Conservation (phyloP, 139 green algal genomes). For the Closterium sp. region DNA sequence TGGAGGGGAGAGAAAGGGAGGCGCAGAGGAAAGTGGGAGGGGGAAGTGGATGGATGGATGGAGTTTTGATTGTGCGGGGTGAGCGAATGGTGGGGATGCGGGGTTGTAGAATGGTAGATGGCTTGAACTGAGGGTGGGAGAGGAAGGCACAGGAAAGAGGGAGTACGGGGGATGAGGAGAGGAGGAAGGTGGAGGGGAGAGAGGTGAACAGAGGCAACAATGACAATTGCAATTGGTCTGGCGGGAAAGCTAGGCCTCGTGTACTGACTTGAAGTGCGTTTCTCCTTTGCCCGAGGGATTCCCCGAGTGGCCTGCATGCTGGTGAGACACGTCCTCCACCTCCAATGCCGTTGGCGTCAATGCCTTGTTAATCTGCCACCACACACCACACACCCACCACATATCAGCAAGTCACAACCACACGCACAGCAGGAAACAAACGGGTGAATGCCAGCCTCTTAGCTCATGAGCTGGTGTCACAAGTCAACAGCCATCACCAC, state of each 20-base stretch:
- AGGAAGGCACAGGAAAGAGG: neutral
- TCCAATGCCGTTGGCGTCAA: conserved; percentile 2
- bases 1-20: neutral
- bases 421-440: neutral
- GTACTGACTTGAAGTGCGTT: conserved; percentile 50
- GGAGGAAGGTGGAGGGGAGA: neutral
- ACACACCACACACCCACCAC: neutral
- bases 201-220: neutral
- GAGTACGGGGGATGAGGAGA: neutral
- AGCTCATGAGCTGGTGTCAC: neutral
- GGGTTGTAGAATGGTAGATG: neutral
- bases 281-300: conserved; percentile 37
- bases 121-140: neutral
- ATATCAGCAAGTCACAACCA: neutral
- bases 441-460: neutral
- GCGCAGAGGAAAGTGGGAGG: neutral
- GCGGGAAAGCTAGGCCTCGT: neutral
- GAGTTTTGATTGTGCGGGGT: neutral
- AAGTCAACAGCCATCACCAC: too few relatives aligned
- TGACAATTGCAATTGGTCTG: neutral
- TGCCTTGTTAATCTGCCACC: conserved; percentile 27
- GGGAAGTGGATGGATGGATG: neutral
- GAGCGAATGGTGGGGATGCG: neutral
- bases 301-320: conserved; percentile 50
- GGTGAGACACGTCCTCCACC: conserved; percentile 48